Conservation (phyloP, 768 basidiomycete species). For the Coprinopsis strossmayeri region DNA sequence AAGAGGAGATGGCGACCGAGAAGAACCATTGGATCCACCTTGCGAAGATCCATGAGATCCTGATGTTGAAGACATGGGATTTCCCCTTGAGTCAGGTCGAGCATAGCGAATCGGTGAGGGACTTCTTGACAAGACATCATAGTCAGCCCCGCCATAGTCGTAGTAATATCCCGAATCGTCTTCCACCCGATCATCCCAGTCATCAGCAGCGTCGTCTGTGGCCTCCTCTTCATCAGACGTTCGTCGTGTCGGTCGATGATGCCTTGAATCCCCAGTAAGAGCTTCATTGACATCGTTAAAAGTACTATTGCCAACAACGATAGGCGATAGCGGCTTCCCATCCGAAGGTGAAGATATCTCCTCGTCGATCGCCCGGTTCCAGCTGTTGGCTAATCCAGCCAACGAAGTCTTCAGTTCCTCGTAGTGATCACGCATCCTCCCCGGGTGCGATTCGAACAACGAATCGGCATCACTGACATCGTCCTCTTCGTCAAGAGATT, state of each 20-base stretch:
- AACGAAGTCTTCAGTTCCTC: background rate
- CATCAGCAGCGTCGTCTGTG: background rate
- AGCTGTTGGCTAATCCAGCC: too few relatives aligned
- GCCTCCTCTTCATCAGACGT: background rate
- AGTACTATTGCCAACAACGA: constrained; percentile 5
- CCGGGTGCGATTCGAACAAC: background rate
- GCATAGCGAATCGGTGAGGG: constrained; percentile 7
- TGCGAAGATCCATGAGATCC: background rate
- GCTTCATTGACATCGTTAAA: constrained; percentile 1
- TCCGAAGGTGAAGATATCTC: background rate
- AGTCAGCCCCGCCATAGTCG: background rate
- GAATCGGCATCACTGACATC: background rate
- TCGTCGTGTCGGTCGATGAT: background rate
- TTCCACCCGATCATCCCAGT: background rate
- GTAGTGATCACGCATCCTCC: background rate
- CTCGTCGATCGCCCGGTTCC: background rate
- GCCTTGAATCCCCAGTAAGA: background rate
- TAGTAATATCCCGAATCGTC: constrained; percentile 2
- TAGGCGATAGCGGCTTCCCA: constrained; percentile 1
- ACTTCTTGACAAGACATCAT: background rate
- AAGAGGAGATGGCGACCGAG: background rate
- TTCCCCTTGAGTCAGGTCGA: constrained; percentile 5
- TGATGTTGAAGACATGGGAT: background rate
- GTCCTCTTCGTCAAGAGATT: background rate
- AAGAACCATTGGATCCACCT: background rate